Evolutionary conservation across 1,284 basidiomycete species (phyloP).

Genomic region (Austroboletus sp.): DNA sequence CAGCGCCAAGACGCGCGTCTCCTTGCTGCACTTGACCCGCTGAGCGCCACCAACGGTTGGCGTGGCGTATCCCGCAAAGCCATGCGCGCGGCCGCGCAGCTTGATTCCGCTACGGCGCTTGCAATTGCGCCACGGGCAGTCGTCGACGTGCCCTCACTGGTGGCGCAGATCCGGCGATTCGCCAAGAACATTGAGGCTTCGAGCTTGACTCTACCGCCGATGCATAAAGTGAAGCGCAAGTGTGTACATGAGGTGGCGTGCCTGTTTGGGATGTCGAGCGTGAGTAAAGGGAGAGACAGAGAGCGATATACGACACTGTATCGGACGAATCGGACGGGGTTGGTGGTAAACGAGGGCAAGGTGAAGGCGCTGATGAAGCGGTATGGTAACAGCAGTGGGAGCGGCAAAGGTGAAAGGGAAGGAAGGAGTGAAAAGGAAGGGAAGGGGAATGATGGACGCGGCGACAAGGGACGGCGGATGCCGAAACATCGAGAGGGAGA

Average conservation of each 20-base stretch:
- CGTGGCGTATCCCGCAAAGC: conserved; percentile 38
- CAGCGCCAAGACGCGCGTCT: conserved; percentile 55
- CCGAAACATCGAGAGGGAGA: conserved; percentile 63
- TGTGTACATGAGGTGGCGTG: conserved; percentile 70
- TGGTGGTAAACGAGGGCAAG: conserved; percentile 51
- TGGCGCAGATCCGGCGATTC: conserved; percentile 67
- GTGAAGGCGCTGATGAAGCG: conserved; percentile 50
- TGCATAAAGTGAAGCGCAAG: conserved; percentile 64
- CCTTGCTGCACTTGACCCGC: conserved; percentile 50
- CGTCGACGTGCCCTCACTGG: conserved; percentile 53
- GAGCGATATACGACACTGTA: conserved; percentile 61
- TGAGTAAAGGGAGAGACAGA: conserved; percentile 64
- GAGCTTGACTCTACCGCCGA: conserved; percentile 67
- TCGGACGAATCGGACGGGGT: conserved; percentile 56
- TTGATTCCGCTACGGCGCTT: conserved; percentile 37
- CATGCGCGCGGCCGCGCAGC: conserved; percentile 47
- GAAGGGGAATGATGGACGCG: conserved; percentile 15
- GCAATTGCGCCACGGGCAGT: conserved; percentile 45
- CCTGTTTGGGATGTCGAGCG: conserved; percentile 70
- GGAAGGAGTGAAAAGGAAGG: conserved; percentile 13
- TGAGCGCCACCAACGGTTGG: conserved; percentile 36
- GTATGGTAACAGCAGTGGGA: conserved; percentile 15
- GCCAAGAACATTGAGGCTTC: conserved; percentile 43
- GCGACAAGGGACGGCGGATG: conserved; percentile 18
- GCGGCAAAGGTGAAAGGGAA: conserved; percentile 10